phyloP scores from a whole-genome alignment of 1,284 basidiomycete species.

The Leucoagaricus sp. region DNA sequence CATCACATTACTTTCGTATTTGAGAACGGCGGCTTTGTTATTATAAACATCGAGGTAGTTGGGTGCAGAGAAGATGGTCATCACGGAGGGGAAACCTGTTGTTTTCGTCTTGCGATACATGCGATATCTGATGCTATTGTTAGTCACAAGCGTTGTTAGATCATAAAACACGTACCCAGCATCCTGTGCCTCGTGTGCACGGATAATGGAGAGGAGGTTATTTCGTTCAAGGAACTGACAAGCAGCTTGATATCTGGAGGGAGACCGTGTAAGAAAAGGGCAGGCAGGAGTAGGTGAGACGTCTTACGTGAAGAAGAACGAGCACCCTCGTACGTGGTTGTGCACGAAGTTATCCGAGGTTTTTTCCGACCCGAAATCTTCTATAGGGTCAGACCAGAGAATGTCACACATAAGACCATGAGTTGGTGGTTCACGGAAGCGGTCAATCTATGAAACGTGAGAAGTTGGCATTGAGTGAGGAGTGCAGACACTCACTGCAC shows the following conservation, averaged over 20 bases:
- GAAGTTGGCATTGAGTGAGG: slow-evolving; percentile 3
- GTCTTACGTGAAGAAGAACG: slow-evolving; percentile 90
- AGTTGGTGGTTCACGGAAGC: slow-evolving; percentile 94
- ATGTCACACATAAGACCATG: slow-evolving; percentile 94
- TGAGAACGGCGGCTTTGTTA: slow-evolving; percentile 95
- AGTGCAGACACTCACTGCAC: slow-evolving; percentile 22
- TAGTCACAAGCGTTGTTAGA: neutral
- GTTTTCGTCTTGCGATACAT: slow-evolving; percentile 95
- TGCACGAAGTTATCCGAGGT: slow-evolving; percentile 86
- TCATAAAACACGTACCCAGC: slow-evolving; percentile 64
- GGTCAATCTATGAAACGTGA: slow-evolving; percentile 82
- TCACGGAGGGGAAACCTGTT: slow-evolving; percentile 91
- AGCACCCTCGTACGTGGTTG: slow-evolving; percentile 93
- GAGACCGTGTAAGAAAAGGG: slow-evolving; percentile 11
- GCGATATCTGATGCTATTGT: slow-evolving; percentile 60
- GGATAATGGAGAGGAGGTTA: slow-evolving; percentile 91
- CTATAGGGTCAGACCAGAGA: slow-evolving; percentile 91
- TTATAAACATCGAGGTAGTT: slow-evolving; percentile 97
- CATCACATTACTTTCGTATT: slow-evolving; percentile 98
- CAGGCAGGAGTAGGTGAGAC: slow-evolving; percentile 26
- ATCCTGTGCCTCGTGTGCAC: slow-evolving; percentile 98
- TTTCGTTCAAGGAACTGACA: slow-evolving; percentile 96
- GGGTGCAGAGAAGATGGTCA: slow-evolving; percentile 96
- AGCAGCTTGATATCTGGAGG: slow-evolving; percentile 84
- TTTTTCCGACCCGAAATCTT: slow-evolving; percentile 70